Conservation (phyloP, 2,329 filamentous ascomycete genomes). For the Rhynchosporium secalis region DNA sequence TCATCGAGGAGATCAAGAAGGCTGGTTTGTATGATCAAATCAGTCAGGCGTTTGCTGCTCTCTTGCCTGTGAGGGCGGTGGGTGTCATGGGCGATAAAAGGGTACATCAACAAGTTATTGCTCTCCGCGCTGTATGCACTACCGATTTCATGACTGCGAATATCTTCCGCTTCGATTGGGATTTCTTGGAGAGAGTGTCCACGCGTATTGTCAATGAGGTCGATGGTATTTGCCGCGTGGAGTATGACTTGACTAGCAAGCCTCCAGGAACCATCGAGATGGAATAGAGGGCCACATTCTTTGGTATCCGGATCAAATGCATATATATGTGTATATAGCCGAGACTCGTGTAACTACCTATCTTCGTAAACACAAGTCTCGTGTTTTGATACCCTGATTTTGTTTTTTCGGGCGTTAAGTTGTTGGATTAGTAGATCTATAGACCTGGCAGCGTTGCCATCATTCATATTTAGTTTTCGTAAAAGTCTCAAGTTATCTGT, state of each 20-base stretch:
- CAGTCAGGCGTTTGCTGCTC: slow-evolving; percentile 68
- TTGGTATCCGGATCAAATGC: not conserved
- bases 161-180: slow-evolving; percentile 51
- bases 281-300: slow-evolving; percentile 50
- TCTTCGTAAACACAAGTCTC: slow-evolving; percentile 5
- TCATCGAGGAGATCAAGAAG: slow-evolving; percentile 71
- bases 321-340: slow-evolving; percentile 1
- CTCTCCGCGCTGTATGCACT: slow-evolving; percentile 61
- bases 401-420: slow-evolving; percentile 4
- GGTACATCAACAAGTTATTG: slow-evolving; percentile 62
- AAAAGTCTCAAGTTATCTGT: no score
- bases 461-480: no score
- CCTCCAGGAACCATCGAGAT: slow-evolving; percentile 65
- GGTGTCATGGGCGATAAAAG: slow-evolving; percentile 70
- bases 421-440: no score
- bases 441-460: no score
- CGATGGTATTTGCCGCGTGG: slow-evolving; percentile 65
- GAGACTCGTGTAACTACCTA: not conserved
- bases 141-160: slow-evolving; percentile 45
- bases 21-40: slow-evolving; percentile 74
- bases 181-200: slow-evolving; percentile 65
- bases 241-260: slow-evolving; percentile 63
- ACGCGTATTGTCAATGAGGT: slow-evolving; percentile 70
- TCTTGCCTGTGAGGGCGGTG: slow-evolving; percentile 64
- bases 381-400: slow-evolving; percentile 14